Conservation (phyloP, 129 eudicot genomes). For the Chrysanthemum makinoi region DNA sequence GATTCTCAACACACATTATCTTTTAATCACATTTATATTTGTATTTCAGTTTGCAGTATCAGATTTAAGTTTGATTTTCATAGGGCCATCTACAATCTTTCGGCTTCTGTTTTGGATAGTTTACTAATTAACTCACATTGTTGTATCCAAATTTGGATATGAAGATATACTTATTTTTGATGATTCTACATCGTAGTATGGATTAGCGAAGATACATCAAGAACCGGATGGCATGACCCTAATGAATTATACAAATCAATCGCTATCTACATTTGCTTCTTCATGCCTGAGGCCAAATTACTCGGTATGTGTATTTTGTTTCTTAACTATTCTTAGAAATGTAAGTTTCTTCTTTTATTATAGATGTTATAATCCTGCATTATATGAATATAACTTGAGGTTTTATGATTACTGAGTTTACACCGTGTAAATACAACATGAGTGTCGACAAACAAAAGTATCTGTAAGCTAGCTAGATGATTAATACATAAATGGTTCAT, state of each 20-base stretch:
- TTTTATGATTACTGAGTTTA: constrained; percentile 63
- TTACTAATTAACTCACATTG: neutral
- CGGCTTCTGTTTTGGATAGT: constrained; percentile 92
- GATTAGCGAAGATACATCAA: too few species aligned
- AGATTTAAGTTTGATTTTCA: constrained; percentile 92
- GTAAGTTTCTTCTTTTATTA: neutral
- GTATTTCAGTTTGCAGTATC: constrained; percentile 83
- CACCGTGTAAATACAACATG: constrained; percentile 18
- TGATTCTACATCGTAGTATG: too few species aligned
- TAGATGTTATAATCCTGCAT: neutral
- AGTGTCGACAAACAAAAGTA: neutral
- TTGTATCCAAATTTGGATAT: constrained; percentile 8
- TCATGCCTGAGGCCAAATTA: constrained; percentile 36
- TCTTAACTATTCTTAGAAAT: constrained; percentile 5
- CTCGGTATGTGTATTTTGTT: constrained; percentile 44
- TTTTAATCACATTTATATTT: constrained; percentile 7
- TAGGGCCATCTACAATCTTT: constrained; percentile 89
- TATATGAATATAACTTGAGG: constrained; percentile 8
- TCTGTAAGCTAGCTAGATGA: neutral
- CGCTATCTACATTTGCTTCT: too few species aligned
- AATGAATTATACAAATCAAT: too few species aligned
- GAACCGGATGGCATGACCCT: too few species aligned
- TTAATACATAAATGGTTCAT: neutral
- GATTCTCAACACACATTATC: neutral
- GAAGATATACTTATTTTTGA: neutral